Conservation (phyloP, 331 rosid species). For the Rhamnella rubrinervis region DNA sequence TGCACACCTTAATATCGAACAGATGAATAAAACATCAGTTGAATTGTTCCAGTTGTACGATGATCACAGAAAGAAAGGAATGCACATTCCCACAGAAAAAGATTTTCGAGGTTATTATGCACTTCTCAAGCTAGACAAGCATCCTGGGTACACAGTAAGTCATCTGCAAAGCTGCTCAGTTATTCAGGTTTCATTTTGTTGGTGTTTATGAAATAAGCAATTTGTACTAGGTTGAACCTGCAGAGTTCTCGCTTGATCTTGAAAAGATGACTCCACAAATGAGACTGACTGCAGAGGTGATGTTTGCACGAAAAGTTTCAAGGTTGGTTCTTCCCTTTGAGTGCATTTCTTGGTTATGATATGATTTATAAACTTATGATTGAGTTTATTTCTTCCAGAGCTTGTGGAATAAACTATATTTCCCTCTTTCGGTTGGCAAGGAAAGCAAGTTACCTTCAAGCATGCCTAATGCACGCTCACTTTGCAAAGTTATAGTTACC, state of each 20-base stretch:
- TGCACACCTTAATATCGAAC: conserved; percentile 98
- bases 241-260: conserved; percentile 99
- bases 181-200: conserved; percentile 33
- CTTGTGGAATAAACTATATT: conserved; percentile 89
- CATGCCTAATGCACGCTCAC: conserved; percentile 99
- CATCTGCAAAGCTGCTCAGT: conserved; percentile 24
- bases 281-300: conserved; percentile 88
- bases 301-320: conserved; percentile 92
- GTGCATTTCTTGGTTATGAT: conserved; percentile 17
- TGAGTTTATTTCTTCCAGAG: conserved; percentile 57
- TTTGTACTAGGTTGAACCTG: conserved; percentile 90
- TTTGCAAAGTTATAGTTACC: conserved; percentile 74
- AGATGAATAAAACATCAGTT: conserved; percentile 98
- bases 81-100: conserved; percentile 62
- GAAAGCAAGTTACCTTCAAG: conserved; percentile 94
- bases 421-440: conserved; percentile 88
- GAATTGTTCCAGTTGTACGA: conserved; percentile 95
- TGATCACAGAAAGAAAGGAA: conserved; percentile 96
- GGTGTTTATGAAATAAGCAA: conserved; percentile 32
- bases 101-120: conserved; percentile 99
- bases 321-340: conserved; percentile 47
- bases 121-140: conserved; percentile 98
- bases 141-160: conserved; percentile 97
- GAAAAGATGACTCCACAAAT: conserved; percentile 96
- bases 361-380: conserved; percentile 25